These are phyloP conservation scores for Mycosphaerelloides madeirae DNA, from an alignment of 2,329 filamentous ascomycete species.

Conservation along the genomic window DNA sequence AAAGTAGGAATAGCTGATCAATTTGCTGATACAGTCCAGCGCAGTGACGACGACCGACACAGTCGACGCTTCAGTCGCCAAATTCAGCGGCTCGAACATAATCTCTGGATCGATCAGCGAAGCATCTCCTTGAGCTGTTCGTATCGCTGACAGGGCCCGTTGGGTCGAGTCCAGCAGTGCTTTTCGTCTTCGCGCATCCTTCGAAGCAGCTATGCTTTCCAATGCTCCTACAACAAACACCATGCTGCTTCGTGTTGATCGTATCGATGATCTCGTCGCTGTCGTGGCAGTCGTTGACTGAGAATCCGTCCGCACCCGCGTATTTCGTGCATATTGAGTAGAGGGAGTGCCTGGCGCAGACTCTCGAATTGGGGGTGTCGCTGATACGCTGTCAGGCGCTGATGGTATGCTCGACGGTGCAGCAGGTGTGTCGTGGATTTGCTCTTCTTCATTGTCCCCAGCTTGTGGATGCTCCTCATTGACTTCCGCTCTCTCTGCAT, in stretches of 20 bases:
- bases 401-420: background rate
- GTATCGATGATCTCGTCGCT: slow-evolving; percentile 42
- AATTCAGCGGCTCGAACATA: slow-evolving; percentile 82
- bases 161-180: slow-evolving; percentile 77
- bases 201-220: slow-evolving; percentile 85
- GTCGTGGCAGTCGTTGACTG: slow-evolving; percentile 52
- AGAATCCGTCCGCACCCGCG: slow-evolving; percentile 54
- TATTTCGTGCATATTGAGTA: slow-evolving; percentile 7
- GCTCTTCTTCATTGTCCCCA: slow-evolving; percentile 11
- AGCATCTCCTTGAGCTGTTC: slow-evolving; percentile 64
- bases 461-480: slow-evolving; percentile 6
- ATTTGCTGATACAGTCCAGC: slow-evolving; percentile 95
- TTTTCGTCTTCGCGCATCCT: slow-evolving; percentile 83
- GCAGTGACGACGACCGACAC: slow-evolving; percentile 82
- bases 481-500: slow-evolving; percentile 5
- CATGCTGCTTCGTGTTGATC: slow-evolving; percentile 77
- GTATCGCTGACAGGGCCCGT: slow-evolving; percentile 78
- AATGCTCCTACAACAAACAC: slow-evolving; percentile 93
- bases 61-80: slow-evolving; percentile 82
- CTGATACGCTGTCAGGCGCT: slow-evolving; percentile 12
- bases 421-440: background rate
- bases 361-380: slow-evolving; percentile 14
- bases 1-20: slow-evolving; percentile 98
- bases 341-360: slow-evolving; percentile 20
- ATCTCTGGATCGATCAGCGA: slow-evolving; percentile 83